Evolutionary conservation across 2,329 filamentous ascomycete genomes (phyloP).

Genomic region (Trichoderma sp.): DNA sequence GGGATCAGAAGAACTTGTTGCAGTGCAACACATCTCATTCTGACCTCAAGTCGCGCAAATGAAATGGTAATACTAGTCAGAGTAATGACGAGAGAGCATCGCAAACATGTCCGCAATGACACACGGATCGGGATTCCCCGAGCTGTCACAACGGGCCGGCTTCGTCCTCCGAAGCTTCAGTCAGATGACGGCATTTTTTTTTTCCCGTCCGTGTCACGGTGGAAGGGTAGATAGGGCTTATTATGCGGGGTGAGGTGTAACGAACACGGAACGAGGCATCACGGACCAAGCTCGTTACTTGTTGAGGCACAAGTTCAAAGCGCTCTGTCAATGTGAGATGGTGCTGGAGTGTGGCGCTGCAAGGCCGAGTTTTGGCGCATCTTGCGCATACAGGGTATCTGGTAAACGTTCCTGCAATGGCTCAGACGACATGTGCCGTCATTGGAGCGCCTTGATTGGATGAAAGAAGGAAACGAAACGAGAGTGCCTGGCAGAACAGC

Average conservation of each 20-base stretch:
- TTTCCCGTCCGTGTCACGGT: no score
- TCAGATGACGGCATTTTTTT: no score
- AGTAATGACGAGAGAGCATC: no score
- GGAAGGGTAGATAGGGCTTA: not conserved
- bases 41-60: no score
- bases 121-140: no score
- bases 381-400: not conserved
- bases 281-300: not conserved
- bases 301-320: not conserved
- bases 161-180: no score
- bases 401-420: not conserved
- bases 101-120: no score
- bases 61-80: no score
- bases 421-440: slow-evolving; percentile 23
- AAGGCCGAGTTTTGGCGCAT: not conserved
- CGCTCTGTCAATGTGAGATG: not conserved
- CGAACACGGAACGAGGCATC: not conserved
- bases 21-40: no score
- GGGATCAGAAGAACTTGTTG: not conserved
- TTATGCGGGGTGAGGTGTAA: not conserved
- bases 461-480: not conserved
- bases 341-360: not conserved
- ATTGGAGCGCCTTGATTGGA: slow-evolving; percentile 18
- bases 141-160: no score
- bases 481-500: slow-evolving; percentile 23